Base-by-base conservation (phyloP, 176 grass and related monocot species). In the Lolium multiflorum region DNA sequence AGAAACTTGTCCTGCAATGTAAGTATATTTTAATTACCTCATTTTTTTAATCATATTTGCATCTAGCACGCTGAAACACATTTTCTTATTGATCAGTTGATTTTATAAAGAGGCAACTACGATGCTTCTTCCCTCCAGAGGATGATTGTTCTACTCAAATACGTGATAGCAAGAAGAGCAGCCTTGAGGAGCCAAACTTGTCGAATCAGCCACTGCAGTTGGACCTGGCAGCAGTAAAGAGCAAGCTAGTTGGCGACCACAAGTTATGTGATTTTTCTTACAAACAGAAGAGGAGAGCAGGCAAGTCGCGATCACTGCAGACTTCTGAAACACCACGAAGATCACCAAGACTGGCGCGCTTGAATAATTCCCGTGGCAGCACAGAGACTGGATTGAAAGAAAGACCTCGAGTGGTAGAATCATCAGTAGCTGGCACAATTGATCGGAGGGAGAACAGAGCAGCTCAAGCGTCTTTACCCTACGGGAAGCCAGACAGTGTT, bases 1-100 rank as follows among this genome's bases (percentile, higher is more conserved):
- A 84, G 76, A 88, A 91, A 88, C 43, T 91, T 88, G 38, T 88
- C 61, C 74, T 69, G 21, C 85, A 84, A 63, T 63, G 89, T 91
- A 81, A 81, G 89, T 51, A 59, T 80, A 59, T 80, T 82, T 49
- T 79, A 54, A 76, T 56, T 56, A 5, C 61, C 43, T 82, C 15
- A 11, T 69, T 31, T 68, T 61, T 68, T 51, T 39, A 69, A 57
- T 70, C 49, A 68, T 81, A 84, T 51, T 67, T 52, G 15, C 41
- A 70, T 84, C 41, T 52, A 55, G 73, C 26, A 84, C 3, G 13
- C 16, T 84, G 37, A 83, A 88, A 15, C 64, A 69, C 41, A 46
- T 81, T 11, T 31, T 80, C 20, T 84, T 79, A 56, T 66, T 80
- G 38, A 76, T n/a, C 76, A 91, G 89, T 91, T 81, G 71, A 84